Percentiles rank a stretch among this genome's conserved stretches.
Conservation (phyloP, 2,329 filamentous ascomycete species). For the Pestalotiopsis sp. region DNA sequence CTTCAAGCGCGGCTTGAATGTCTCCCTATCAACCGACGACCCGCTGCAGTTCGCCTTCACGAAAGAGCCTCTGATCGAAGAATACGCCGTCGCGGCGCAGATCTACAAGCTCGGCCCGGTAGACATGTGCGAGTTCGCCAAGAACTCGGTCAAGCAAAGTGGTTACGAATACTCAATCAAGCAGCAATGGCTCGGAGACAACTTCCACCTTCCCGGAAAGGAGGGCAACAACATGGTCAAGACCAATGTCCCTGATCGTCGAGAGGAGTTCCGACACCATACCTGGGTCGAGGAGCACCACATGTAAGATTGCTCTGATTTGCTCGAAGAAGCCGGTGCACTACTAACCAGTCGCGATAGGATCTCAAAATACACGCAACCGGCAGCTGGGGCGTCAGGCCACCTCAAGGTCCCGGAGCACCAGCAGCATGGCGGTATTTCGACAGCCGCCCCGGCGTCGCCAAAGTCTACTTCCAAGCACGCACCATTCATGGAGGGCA, state of each 20-base stretch:
- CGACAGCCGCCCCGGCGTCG: slow-evolving; percentile 22
- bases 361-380: slow-evolving; percentile 29
- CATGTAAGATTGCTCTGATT: slow-evolving; percentile 62
- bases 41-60: slow-evolving; percentile 98
- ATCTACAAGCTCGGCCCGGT: slow-evolving; percentile 97
- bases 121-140: slow-evolving; percentile 97
- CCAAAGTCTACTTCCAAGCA: slow-evolving; percentile 34
- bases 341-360: slow-evolving; percentile 12
- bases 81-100: slow-evolving; percentile 96
- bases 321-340: neutral
- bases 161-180: slow-evolving; percentile 91
- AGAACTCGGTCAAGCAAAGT: slow-evolving; percentile 93
- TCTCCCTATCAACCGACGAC: slow-evolving; percentile 95
- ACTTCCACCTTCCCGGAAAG: slow-evolving; percentile 78
- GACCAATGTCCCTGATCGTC: slow-evolving; percentile 92
- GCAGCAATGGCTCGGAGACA: slow-evolving; percentile 83
- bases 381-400: slow-evolving; percentile 22
- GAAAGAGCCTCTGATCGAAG: slow-evolving; percentile 96
- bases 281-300: slow-evolving; percentile 82
- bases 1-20: slow-evolving; percentile 92
- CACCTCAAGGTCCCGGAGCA: slow-evolving; percentile 25
- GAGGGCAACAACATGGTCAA: slow-evolving; percentile 91
- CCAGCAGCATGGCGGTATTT: slow-evolving; percentile 21
- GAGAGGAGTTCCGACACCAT: slow-evolving; percentile 86
- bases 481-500: slow-evolving; percentile 29